These are phyloP conservation scores for Allantophomopsis lycopodina DNA, from an alignment of 2,329 filamentous ascomycete genomes.

Conservation along the genomic window DNA sequence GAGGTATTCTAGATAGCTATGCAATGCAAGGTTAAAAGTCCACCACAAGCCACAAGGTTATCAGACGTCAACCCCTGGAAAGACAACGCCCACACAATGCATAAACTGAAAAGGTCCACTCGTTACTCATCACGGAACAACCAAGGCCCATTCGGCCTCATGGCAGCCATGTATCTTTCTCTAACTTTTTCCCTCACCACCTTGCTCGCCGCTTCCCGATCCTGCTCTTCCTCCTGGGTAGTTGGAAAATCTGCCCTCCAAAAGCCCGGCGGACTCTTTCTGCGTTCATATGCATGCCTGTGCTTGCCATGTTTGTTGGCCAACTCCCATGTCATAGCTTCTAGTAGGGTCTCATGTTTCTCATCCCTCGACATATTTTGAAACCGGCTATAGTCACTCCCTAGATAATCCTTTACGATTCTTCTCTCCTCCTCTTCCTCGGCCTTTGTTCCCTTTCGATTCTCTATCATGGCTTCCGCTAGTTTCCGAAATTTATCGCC, in stretches of 20 bases:
- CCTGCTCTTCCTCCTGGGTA: conserved; percentile 64
- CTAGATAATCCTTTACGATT: conserved; percentile 42
- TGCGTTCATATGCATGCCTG: conserved; percentile 57
- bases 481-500: conserved; percentile 22
- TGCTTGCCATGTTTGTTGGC: conserved; percentile 70
- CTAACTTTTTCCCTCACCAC: conserved; percentile 51
- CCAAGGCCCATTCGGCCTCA: conserved; percentile 64
- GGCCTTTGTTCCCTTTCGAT: conserved; percentile 7
- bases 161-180: conserved; percentile 69
- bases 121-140: conserved; percentile 61
- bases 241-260: conserved; percentile 84
- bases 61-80: too few species aligned
- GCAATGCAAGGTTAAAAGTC: too few species aligned
- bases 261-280: conserved; percentile 68
- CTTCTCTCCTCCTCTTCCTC: conserved; percentile 27
- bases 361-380: conserved; percentile 45
- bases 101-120: too few species aligned
- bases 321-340: conserved; percentile 60
- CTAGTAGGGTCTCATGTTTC: conserved; percentile 52
- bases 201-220: conserved; percentile 50
- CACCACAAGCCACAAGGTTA: too few species aligned
- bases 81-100: too few species aligned
- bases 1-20: too few species aligned
- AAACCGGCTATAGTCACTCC: conserved; percentile 39
- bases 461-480: conserved; percentile 9